phyloP scores from a whole-genome alignment of 2,329 filamentous ascomycete species.

The Scedosporium apiospermum region DNA sequence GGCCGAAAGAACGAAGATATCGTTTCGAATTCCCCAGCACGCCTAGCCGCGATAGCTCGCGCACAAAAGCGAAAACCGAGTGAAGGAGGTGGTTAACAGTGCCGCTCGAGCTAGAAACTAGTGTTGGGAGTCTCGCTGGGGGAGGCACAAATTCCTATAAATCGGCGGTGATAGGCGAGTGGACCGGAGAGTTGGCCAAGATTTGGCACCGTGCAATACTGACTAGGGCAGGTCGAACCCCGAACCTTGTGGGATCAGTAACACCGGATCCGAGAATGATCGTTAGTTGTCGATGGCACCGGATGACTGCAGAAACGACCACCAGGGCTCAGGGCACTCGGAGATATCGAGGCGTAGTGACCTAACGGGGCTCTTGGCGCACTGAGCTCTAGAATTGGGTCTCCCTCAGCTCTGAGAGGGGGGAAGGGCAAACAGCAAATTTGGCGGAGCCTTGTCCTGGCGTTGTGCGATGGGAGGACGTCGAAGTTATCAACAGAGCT shows the following conservation, averaged over 20 bases:
- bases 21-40: conserved; percentile 15
- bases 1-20: conserved; percentile 7
- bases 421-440: conserved; percentile 17
- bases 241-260: conserved; percentile 25
- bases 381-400: conserved; percentile 19
- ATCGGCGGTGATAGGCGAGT: conserved; percentile 20
- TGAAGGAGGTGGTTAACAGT: background rate
- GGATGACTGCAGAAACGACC: conserved; percentile 34
- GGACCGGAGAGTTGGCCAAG: conserved; percentile 36
- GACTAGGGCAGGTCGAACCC: conserved; percentile 30
- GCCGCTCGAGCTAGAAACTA: background rate
- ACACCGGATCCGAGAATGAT: conserved; percentile 40
- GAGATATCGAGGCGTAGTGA: conserved; percentile 21
- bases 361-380: conserved; percentile 14
- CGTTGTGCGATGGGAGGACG: conserved; percentile 21
- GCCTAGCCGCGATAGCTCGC: background rate
- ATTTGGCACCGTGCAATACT: conserved; percentile 41
- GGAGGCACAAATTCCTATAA: conserved; percentile 5
- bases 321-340: background rate
- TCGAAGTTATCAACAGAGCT: conserved; percentile 11
- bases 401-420: conserved; percentile 11
- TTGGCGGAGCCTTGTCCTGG: conserved; percentile 18
- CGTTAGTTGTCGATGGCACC: conserved; percentile 33
- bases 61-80: background rate
- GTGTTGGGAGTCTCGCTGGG: background rate